Conservation (phyloP, 1,139 yeast species). For the Saccharomyces pastorianus region DNA sequence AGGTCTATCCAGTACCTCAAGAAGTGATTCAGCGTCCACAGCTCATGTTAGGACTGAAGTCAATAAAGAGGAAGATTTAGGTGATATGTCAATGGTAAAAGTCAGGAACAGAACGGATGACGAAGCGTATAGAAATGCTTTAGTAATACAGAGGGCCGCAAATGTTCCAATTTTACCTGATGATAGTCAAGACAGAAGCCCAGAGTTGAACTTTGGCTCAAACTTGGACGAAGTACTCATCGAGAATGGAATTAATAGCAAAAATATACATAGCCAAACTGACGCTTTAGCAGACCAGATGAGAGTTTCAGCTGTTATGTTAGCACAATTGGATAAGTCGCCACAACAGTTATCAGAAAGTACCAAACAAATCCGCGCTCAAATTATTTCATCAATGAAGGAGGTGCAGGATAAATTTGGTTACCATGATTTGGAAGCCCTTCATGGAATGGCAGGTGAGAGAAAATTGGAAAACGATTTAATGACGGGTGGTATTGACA, state of each 20-base stretch:
- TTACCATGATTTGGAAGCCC: slow-evolving; percentile 42
- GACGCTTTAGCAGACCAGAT: slow-evolving; percentile 75
- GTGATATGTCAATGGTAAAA: slow-evolving; percentile 50
- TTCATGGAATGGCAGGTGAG: slow-evolving; percentile 77
- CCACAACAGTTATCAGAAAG: slow-evolving; percentile 52
- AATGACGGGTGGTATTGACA: slow-evolving; percentile 59
- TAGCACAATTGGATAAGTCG: slow-evolving; percentile 76
- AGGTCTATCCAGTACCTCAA: slow-evolving; percentile 1
- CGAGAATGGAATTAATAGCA: slow-evolving; percentile 12
- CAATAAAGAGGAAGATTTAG: slow-evolving; percentile 46
- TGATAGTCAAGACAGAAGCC: slow-evolving; percentile 27
- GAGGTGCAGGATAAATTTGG: slow-evolving; percentile 68
- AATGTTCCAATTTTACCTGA: slow-evolving; percentile 35
- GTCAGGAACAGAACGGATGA: slow-evolving; percentile 39
- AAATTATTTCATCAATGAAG: slow-evolving; percentile 85
- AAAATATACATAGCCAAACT: slow-evolving; percentile 17
- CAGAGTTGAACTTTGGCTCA: slow-evolving; percentile 33
- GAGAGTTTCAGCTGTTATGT: slow-evolving; percentile 93
- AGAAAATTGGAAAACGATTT: slow-evolving; percentile 85
- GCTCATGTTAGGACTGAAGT: slow-evolving; percentile 2
- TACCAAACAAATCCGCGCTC: slow-evolving; percentile 64
- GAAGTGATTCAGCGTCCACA: not conserved
- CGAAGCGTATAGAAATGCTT: slow-evolving; percentile 34
- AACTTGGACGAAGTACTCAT: slow-evolving; percentile 27
- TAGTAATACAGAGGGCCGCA: slow-evolving; percentile 34